Evolutionary conservation across 1,139 yeast genomes (phyloP), one percentile per base, ranked within the genome.

Genomic region (Arxiozyma slooffiae): DNA sequence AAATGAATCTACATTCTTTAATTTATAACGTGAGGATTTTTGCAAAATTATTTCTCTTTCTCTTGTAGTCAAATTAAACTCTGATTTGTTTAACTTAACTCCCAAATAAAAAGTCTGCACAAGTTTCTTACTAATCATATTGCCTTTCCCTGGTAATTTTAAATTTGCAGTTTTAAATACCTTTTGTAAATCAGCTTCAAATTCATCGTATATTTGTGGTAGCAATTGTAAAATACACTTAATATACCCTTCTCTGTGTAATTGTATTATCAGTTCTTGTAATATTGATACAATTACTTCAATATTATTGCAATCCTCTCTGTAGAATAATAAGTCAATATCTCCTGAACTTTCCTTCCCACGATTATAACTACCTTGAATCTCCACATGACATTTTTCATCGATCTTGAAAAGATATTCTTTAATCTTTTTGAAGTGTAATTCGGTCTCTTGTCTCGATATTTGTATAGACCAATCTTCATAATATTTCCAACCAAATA

Each of bases 331-430:
- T 43, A 80, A 68, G 61, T 81, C 87, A 47, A 81, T 72, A 59
- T 81, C 87, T 6, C 85, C 85, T 55, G 80, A 77, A 4, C 58
- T 62, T 1, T 57, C 52, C 11, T 68, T 62, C 1, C 81, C 83
- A 23, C 86, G 71, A 38, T 78, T 67, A 59, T 75, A 81, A 26
- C 83, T 78, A 1, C 87, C 87, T 72, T 76, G 76, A 38, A 77
- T 66, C 21, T 71, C 68, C 7, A 73, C 63, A 41, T 67, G 62
- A 22, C 73, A 64, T 0, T 58, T 55, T 0, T 73, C 63, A 51
- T 77, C 80, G 16, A 79, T 57, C 16, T 59, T 53, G 7, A 55
- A 48, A 14, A 73, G 62, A 22, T 67, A 63, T 3, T 59, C 49
- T n/a, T 58, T 55, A 6, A 81, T 69, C 18, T 64, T 59, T 11